These are phyloP conservation scores for Lachnum nothofagi DNA, from an alignment of 2,329 filamentous ascomycete species.

Conservation along the genomic window DNA sequence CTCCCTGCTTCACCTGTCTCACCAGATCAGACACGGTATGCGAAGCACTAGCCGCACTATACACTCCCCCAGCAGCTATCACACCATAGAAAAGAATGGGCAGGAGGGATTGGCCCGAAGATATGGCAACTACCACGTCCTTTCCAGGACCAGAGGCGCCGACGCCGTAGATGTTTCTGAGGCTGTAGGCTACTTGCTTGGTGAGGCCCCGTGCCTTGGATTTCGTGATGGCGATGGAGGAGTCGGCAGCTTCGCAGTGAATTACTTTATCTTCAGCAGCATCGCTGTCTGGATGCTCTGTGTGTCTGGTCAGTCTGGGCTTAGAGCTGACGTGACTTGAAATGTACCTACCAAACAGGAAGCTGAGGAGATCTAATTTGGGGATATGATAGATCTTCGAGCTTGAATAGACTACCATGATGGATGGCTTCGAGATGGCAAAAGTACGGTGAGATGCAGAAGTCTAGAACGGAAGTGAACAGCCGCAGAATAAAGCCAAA, in stretches of 20 bases:
- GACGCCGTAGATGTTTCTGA: slow-evolving; percentile 50
- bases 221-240: slow-evolving; percentile 50
- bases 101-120: slow-evolving; percentile 51
- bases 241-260: slow-evolving; percentile 53
- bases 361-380: slow-evolving; percentile 13
- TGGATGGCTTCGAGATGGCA: not conserved
- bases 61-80: slow-evolving; percentile 55
- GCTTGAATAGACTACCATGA: slow-evolving; percentile 13
- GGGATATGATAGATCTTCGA: slow-evolving; percentile 12
- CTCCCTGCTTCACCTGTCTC: slow-evolving; percentile 41
- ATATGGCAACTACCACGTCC: slow-evolving; percentile 53
- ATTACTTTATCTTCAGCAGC: slow-evolving; percentile 46
- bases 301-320: not conserved
- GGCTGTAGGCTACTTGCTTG: slow-evolving; percentile 49
- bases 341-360: slow-evolving; percentile 14
- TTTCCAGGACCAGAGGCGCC: slow-evolving; percentile 44
- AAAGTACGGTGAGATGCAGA: too few relatives aligned
- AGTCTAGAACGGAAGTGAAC: too few relatives aligned
- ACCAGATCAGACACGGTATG: slow-evolving; percentile 48
- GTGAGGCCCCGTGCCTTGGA: slow-evolving; percentile 43
- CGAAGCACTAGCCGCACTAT: slow-evolving; percentile 48
- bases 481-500: too few relatives aligned
- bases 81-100: slow-evolving; percentile 51
- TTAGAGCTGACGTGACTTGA: not conserved
- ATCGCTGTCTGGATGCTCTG: slow-evolving; percentile 35